Percentiles rank a stretch among this genome's conserved stretches.
These are phyloP conservation scores for Colletotrichum cordylinicola DNA, from an alignment of 2,329 filamentous ascomycete species.

Conservation along the genomic window DNA sequence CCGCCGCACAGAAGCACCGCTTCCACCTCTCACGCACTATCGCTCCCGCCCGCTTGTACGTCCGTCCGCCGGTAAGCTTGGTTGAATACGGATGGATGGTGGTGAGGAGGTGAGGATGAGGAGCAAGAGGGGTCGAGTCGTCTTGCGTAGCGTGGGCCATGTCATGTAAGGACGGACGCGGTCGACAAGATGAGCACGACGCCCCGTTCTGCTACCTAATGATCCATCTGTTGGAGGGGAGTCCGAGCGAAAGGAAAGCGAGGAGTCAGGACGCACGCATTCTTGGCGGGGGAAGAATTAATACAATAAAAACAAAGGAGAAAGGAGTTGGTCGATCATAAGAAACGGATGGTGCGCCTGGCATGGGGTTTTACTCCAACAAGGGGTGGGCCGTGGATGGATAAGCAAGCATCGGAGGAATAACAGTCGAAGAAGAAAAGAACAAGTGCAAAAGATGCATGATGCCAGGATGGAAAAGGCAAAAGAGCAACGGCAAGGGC, in stretches of 20 bases:
- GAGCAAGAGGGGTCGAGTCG: not conserved
- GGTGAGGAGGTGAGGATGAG: not conserved
- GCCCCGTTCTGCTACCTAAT: not conserved
- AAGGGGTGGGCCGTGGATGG: not conserved
- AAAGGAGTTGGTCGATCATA: not conserved
- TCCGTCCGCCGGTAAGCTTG: not conserved
- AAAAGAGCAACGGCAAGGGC: slow-evolving; percentile 8
- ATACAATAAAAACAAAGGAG: not conserved
- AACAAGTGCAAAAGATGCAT: not conserved
- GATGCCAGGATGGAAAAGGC: slow-evolving; percentile 1
- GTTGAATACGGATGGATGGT: not conserved
- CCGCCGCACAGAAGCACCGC: not conserved
- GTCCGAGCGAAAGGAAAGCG: slow-evolving; percentile 8
- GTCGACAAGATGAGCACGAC: slow-evolving; percentile 3
- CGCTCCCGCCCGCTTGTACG: not conserved
- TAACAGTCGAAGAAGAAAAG: not conserved
- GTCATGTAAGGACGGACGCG: not conserved
- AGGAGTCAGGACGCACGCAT: not conserved
- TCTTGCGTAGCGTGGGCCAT: not conserved
- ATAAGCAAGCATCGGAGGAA: slow-evolving; percentile 12
- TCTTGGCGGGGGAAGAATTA: not conserved
- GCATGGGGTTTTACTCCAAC: not conserved
- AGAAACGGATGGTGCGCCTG: not conserved
- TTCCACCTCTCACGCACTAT: not conserved
- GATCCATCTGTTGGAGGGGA: not conserved